Percentiles rank a stretch among this genome's conserved stretches.
These are phyloP conservation scores for Pulicaria dysenterica DNA, from an alignment of 129 eudicot genomes.

Conservation along the genomic window DNA sequence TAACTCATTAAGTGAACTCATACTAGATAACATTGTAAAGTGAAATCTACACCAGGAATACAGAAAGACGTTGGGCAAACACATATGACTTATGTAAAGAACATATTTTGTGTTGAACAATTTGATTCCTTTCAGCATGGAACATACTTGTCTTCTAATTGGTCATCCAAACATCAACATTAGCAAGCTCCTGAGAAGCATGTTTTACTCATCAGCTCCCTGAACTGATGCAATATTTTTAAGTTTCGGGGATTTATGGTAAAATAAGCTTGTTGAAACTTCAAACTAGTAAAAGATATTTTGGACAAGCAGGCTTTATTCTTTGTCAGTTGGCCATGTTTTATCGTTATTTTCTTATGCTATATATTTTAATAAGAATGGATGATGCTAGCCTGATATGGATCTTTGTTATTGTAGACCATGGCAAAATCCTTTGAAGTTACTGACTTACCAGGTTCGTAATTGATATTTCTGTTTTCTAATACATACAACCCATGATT, in stretches of 20 bases:
- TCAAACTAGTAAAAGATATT: constrained; percentile 4
- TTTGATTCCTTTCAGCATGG: neutral
- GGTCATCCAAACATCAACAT: constrained; percentile 11
- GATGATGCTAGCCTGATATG: constrained; percentile 9
- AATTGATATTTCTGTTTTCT: constrained; percentile 3
- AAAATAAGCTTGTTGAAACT: neutral
- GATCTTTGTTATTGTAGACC: constrained; percentile 45
- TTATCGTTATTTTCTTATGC: neutral
- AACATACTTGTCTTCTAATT: neutral
- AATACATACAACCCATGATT: constrained; percentile 7
- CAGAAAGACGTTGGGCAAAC: constrained; percentile 21
- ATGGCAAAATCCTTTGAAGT: constrained; percentile 86
- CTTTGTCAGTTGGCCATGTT: neutral
- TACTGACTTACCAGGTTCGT: constrained; percentile 81
- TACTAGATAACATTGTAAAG: constrained; percentile 10
- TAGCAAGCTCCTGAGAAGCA: constrained; percentile 17
- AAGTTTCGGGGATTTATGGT: constrained; percentile 14
- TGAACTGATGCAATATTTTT: neutral
- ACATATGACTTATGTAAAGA: neutral
- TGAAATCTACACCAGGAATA: neutral
- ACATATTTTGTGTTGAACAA: neutral
- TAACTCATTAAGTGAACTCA: constrained; percentile 1
- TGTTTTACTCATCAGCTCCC: neutral
- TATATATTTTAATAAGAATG: neutral
- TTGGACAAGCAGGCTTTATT: neutral